Percentiles rank a stretch among this genome's conserved stretches.
Evolutionary conservation across 805 yeast species (phyloP).

Genomic region (Barnettozyma sp.): DNA sequence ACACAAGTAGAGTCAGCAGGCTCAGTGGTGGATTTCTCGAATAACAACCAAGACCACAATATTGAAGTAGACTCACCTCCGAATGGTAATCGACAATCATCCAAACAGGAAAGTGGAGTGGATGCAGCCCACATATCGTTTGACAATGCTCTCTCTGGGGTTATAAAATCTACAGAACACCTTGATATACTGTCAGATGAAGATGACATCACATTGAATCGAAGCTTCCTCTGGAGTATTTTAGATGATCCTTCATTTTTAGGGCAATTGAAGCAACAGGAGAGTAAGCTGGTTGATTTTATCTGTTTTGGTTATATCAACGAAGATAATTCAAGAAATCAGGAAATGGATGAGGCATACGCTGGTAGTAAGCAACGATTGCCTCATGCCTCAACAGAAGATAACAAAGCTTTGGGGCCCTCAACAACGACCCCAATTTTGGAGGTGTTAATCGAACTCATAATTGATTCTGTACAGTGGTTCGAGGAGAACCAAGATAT

Average conservation of each 20-base stretch:
- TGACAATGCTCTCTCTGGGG: neutral
- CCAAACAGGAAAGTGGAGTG: too few species aligned
- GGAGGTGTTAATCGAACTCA: conserved; percentile 36
- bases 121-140: neutral
- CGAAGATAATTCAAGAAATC: conserved; percentile 7
- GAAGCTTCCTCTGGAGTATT: conserved; percentile 30
- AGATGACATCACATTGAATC: conserved; percentile 14
- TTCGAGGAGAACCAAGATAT: conserved; percentile 24
- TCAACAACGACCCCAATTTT: conserved; percentile 32
- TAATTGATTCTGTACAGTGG: conserved; percentile 36
- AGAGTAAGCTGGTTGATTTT: conserved; percentile 42
- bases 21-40: too few species aligned
- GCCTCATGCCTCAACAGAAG: too few species aligned
- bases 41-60: too few species aligned
- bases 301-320: conserved; percentile 39
- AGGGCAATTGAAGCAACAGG: conserved; percentile 31
- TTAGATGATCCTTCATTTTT: conserved; percentile 34
- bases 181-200: neutral
- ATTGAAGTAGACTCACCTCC: too few species aligned
- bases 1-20: too few species aligned
- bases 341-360: conserved; percentile 6
- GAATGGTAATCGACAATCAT: too few species aligned
- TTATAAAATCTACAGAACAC: conserved; percentile 4
- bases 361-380: too few species aligned
- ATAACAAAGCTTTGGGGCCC: conserved; percentile 1